These are phyloP conservation scores for Saussurea involucrata DNA, from an alignment of 129 eudicot genomes.

Conservation along the genomic window DNA sequence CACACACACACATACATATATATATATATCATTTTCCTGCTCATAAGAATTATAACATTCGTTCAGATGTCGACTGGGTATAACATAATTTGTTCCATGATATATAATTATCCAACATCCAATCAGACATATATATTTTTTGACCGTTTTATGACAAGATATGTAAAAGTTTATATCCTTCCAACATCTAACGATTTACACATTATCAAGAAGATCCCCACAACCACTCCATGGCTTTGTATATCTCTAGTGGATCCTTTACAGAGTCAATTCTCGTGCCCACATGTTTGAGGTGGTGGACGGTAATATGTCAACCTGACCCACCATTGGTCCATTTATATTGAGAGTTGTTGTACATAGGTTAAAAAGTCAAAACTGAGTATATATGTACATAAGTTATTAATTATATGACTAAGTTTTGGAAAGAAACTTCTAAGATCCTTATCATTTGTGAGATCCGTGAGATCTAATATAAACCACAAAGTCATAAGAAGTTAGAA, in stretches of 20 bases:
- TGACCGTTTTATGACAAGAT: background rate
- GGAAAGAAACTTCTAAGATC: background rate
- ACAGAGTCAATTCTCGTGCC: slow-evolving; percentile 15
- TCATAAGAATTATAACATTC: background rate
- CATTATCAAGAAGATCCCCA: background rate
- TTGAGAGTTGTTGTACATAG: background rate
- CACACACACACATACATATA: background rate
- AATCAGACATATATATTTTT: background rate
- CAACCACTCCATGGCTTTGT: background rate
- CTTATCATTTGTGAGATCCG: too few relatives aligned
- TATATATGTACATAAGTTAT: background rate
- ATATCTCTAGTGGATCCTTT: background rate
- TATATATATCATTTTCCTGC: background rate
- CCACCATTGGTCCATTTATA: background rate
- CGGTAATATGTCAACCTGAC: slow-evolving; percentile 2
- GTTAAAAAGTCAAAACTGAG: background rate
- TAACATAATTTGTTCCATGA: background rate
- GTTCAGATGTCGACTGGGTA: background rate
- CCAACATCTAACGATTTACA: background rate
- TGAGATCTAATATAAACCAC: too few relatives aligned
- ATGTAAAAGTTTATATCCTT: background rate
- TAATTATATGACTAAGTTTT: background rate
- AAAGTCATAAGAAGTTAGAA: too few relatives aligned
- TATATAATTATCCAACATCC: background rate
- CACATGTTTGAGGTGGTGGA: slow-evolving; percentile 1